Percentiles rank a stretch among this genome's conserved stretches.
phyloP scores from a whole-genome alignment of 2,329 filamentous ascomycete genomes.

The Lasiodiplodia hormozganensis region DNA sequence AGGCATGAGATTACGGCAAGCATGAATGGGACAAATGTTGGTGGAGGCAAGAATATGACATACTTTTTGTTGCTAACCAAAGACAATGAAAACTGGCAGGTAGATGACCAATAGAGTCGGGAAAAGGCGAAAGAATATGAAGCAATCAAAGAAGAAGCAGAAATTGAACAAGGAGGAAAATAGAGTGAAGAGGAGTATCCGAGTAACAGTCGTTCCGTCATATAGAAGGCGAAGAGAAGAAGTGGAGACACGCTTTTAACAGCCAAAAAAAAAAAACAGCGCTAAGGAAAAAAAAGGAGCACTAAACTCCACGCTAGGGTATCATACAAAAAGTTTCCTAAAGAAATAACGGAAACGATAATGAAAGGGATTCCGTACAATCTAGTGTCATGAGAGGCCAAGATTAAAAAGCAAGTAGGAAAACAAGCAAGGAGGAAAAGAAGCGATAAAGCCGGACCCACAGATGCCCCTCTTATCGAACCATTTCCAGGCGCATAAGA shows the following conservation, averaged over 20 bases:
- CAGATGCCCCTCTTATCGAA: background rate
- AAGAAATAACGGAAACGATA: background rate
- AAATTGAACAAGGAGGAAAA: background rate
- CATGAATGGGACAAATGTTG: background rate
- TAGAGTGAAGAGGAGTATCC: background rate
- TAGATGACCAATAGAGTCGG: background rate
- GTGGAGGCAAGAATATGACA: background rate
- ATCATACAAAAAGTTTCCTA: slow-evolving; percentile 21
- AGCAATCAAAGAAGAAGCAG: background rate
- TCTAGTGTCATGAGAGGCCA: slow-evolving; percentile 12
- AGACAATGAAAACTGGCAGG: background rate
- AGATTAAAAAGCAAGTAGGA: background rate
- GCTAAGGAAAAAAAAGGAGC: background rate
- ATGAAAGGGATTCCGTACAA: background rate
- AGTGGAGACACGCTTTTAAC: background rate
- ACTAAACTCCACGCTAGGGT: slow-evolving; percentile 11
- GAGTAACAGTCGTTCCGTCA: slow-evolving; percentile 12
- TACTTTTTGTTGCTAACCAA: slow-evolving; percentile 10
- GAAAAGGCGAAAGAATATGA: background rate
- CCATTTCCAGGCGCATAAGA: background rate
- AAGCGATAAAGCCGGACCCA: background rate
- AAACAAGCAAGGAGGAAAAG: background rate
- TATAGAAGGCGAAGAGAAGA: background rate
- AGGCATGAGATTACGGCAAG: background rate
- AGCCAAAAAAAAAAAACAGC: background rate